Percentiles rank a stretch among this genome's conserved stretches.
These are phyloP conservation scores for Globisporangium echinulatum DNA, from an alignment of 352 stramenopile species.

Conservation along the genomic window DNA sequence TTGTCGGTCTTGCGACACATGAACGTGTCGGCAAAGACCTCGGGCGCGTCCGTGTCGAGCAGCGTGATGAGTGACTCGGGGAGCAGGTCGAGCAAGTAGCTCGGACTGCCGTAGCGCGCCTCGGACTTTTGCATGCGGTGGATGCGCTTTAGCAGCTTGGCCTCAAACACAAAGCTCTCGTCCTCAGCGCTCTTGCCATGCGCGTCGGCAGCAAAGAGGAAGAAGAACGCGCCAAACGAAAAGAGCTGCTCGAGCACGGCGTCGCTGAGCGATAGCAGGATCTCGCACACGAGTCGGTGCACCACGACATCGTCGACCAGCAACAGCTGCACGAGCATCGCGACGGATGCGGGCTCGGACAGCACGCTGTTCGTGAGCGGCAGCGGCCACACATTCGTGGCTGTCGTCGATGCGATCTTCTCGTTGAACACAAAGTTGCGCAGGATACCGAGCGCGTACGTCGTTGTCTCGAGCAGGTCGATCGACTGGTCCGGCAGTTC, in stretches of 20 bases:
- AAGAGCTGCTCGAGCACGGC: slow-evolving; percentile 45
- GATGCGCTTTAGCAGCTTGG: slow-evolving; percentile 49
- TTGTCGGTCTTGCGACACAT: slow-evolving; percentile 49
- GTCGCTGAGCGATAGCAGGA: slow-evolving; percentile 47
- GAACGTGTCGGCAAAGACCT: slow-evolving; percentile 65
- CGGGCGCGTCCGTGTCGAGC: slow-evolving; percentile 54
- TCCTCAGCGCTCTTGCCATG: slow-evolving; percentile 19
- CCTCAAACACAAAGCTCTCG: slow-evolving; percentile 46
- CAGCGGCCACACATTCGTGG: slow-evolving; percentile 43
- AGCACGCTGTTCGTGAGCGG: slow-evolving; percentile 51
- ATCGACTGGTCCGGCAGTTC: slow-evolving; percentile 63
- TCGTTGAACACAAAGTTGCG: slow-evolving; percentile 61
- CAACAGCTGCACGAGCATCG: slow-evolving; percentile 59
- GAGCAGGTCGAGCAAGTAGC: slow-evolving; percentile 62
- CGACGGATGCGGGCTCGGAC: slow-evolving; percentile 34
- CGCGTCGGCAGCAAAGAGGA: slow-evolving; percentile 44
- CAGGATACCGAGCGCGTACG: slow-evolving; percentile 47
- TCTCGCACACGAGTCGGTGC: slow-evolving; percentile 49
- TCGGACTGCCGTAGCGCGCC: slow-evolving; percentile 44
- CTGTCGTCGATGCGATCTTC: slow-evolving; percentile 17
- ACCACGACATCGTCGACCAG: slow-evolving; percentile 50
- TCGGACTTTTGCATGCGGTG: slow-evolving; percentile 54
- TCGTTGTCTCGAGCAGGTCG: slow-evolving; percentile 31
- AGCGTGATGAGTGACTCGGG: slow-evolving; percentile 65
- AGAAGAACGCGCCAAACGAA: slow-evolving; percentile 63